phyloP scores from a whole-genome alignment of 371 early-diverging fungal genomes.

The Mortierella sp. region DNA sequence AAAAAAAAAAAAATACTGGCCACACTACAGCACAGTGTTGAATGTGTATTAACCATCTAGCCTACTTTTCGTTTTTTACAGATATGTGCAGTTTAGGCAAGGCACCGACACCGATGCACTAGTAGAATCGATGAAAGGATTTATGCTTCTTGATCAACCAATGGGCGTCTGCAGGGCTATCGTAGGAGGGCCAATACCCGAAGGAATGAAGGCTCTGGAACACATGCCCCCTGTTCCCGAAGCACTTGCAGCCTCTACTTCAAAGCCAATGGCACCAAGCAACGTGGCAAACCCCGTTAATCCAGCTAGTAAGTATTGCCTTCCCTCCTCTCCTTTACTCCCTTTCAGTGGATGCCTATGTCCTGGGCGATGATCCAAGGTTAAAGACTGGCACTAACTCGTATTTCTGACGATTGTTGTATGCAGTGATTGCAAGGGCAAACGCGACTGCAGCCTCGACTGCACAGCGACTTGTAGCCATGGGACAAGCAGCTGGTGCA shows the following conservation, averaged over 20 bases:
- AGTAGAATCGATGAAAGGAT: constrained; percentile 75
- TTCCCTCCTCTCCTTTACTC: background rate
- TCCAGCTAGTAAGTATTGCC: constrained; percentile 40
- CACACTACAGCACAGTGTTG: background rate
- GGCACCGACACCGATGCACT: constrained; percentile 57
- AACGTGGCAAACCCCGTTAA: constrained; percentile 11
- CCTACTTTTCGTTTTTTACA: constrained; percentile 7
- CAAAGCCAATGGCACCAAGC: constrained; percentile 2
- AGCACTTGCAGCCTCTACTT: constrained; percentile 11
- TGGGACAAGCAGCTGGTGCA: constrained; percentile 40
- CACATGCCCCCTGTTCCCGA: constrained; percentile 50
- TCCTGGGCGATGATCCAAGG: background rate
- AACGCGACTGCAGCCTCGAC: constrained; percentile 55
- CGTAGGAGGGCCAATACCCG: constrained; percentile 81
- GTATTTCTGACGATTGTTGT: background rate
- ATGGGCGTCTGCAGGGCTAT: constrained; percentile 74
- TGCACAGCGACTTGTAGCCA: constrained; percentile 51
- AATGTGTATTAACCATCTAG: background rate
- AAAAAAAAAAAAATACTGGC: too few species aligned
- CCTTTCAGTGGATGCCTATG: too few species aligned
- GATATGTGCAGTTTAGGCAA: constrained; percentile 47
- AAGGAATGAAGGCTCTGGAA: constrained; percentile 79
- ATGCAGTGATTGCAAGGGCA: constrained; percentile 50
- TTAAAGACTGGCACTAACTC: too few species aligned
- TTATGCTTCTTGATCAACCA: constrained; percentile 75